Percentiles rank a stretch among this genome's conserved stretches.
Conservation (phyloP, 1,284 basidiomycete genomes). For the Mycena citricolor region DNA sequence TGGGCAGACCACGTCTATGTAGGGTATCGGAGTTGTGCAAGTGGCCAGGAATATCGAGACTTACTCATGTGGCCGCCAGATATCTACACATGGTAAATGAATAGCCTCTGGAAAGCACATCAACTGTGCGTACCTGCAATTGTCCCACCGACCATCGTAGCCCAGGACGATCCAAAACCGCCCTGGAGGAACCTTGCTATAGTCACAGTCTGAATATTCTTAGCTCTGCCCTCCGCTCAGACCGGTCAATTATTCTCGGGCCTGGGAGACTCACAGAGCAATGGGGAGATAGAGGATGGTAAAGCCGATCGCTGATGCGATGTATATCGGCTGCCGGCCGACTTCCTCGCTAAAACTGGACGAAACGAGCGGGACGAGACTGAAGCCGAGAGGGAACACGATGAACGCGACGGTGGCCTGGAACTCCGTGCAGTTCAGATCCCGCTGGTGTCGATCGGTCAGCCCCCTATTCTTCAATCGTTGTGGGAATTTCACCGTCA, state of each 20-base stretch:
- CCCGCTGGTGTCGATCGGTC: too few species aligned
- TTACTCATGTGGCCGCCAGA: constrained; percentile 63
- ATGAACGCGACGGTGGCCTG: constrained; percentile 62
- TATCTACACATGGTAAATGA: constrained; percentile 39
- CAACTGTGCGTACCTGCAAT: constrained; percentile 42
- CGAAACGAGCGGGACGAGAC: constrained; percentile 65
- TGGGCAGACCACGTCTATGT: constrained; percentile 65
- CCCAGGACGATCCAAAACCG: constrained; percentile 61
- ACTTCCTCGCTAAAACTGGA: constrained; percentile 80
- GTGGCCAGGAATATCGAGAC: constrained; percentile 22
- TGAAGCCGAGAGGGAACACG: constrained; percentile 69
- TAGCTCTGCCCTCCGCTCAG: constrained; percentile 39
- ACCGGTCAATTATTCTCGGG: neutral
- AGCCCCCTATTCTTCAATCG: too few species aligned
- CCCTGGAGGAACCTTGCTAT: constrained; percentile 69
- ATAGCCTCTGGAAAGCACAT: neutral
- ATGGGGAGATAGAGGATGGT: constrained; percentile 61
- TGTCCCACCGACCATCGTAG: constrained; percentile 72
- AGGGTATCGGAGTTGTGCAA: constrained; percentile 1
- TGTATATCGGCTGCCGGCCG: constrained; percentile 69
- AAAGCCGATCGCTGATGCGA: constrained; percentile 56
- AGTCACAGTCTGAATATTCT: constrained; percentile 71
- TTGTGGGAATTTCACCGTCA: constrained; percentile 4
- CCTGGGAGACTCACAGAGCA: constrained; percentile 50
- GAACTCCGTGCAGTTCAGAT: constrained; percentile 39